phyloP scores from a whole-genome alignment of 495 filamentous ascomycete genomes.

The Lasiosphaeris hirsuta region DNA sequence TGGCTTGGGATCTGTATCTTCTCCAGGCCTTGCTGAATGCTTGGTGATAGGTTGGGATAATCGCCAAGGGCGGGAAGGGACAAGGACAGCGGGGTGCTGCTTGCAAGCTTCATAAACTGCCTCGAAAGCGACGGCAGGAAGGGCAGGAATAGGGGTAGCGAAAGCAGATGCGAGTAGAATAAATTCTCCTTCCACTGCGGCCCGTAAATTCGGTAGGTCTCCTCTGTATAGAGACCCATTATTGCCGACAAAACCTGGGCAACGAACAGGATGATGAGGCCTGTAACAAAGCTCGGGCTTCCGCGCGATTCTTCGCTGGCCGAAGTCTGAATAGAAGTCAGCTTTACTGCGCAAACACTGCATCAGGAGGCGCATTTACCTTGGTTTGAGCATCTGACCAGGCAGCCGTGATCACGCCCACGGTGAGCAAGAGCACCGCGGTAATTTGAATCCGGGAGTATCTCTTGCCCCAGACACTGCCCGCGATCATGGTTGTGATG shows the following conservation, averaged over 20 bases:
- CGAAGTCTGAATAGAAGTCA: slow-evolving; percentile 21
- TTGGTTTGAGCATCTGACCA: slow-evolving; percentile 84
- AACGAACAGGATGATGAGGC: slow-evolving; percentile 78
- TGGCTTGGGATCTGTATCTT: slow-evolving; percentile 60
- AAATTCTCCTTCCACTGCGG: slow-evolving; percentile 94
- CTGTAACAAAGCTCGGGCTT: slow-evolving; percentile 56
- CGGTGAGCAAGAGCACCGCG: slow-evolving; percentile 74
- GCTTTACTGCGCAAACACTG: background rate
- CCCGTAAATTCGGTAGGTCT: slow-evolving; percentile 79
- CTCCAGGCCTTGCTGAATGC: slow-evolving; percentile 33
- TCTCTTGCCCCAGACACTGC: slow-evolving; percentile 75
- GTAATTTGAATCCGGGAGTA: slow-evolving; percentile 78
- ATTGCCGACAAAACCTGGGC: slow-evolving; percentile 88
- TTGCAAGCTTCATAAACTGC: slow-evolving; percentile 50
- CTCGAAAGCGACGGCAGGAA: slow-evolving; percentile 49
- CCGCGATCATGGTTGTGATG: slow-evolving; percentile 87
- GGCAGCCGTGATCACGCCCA: slow-evolving; percentile 81
- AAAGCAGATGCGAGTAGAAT: slow-evolving; percentile 85
- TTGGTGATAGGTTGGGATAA: slow-evolving; percentile 23
- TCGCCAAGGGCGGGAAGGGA: slow-evolving; percentile 31
- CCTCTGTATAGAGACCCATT: slow-evolving; percentile 92
- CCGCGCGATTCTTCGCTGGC: slow-evolving; percentile 25
- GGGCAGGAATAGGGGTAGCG: slow-evolving; percentile 63
- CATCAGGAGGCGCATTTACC: slow-evolving; percentile 44
- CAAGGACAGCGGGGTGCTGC: slow-evolving; percentile 45